A percentile compares a stretch with the other conserved stretches of the same genome.
Evolutionary conservation across 2,329 filamentous ascomycete species (phyloP).

Genomic region (Trichoderma sp.): DNA sequence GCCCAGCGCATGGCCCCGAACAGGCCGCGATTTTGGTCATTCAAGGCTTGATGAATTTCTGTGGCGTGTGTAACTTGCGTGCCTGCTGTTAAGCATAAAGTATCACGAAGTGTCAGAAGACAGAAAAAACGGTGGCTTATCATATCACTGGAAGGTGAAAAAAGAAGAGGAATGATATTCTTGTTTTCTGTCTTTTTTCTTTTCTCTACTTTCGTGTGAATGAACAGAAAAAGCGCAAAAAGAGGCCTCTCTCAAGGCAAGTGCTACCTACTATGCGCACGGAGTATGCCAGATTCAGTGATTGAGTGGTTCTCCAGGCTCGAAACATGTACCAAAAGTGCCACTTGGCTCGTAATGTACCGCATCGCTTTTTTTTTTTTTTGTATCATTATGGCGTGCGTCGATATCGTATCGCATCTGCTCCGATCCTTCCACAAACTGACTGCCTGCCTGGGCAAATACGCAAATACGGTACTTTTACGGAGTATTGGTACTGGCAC

Average conservation of each 20-base stretch:
- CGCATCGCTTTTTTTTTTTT: not conserved
- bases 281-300: not conserved
- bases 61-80: not conserved
- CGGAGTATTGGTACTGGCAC: not conserved
- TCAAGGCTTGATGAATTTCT: not conserved
- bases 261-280: not conserved
- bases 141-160: not conserved
- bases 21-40: not conserved
- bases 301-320: not conserved
- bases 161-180: not conserved
- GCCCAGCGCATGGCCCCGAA: not conserved
- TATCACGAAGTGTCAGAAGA: not conserved
- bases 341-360: not conserved
- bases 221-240: too few species aligned
- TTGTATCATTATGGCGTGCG: conserved; percentile 4
- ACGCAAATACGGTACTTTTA: not conserved
- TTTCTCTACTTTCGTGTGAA: not conserved
- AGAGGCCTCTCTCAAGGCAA: not conserved
- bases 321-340: not conserved
- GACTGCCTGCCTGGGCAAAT: not conserved
- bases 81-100: not conserved
- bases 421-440: not conserved
- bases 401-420: not conserved
- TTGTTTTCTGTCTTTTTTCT: not conserved
- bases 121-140: not conserved